These are phyloP conservation scores for Exserohilum turcica DNA, from an alignment of 2,329 filamentous ascomycete species.

Conservation along the genomic window DNA sequence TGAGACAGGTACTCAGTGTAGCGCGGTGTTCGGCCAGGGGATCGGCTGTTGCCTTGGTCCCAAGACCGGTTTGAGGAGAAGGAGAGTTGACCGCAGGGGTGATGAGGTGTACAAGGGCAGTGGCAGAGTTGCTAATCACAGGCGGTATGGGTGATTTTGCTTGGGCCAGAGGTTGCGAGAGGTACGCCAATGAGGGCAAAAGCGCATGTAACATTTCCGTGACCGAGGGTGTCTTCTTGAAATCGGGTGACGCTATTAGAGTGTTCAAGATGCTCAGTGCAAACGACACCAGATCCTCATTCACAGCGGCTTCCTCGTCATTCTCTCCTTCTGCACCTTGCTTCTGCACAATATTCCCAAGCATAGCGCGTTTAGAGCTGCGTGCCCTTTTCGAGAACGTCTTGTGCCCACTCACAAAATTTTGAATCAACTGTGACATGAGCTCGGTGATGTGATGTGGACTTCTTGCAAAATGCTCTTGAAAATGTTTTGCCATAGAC, in stretches of 20 bases:
- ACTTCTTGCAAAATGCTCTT: conserved; percentile 66
- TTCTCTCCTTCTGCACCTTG: neutral
- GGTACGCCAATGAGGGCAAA: conserved; percentile 27
- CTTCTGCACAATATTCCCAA: conserved; percentile 33
- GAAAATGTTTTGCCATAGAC: conserved; percentile 66
- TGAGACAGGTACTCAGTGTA: conserved; percentile 27
- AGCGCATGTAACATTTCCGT: conserved; percentile 18
- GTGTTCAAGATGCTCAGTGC: conserved; percentile 50
- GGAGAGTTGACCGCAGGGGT: conserved; percentile 56
- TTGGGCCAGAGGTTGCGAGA: conserved; percentile 18
- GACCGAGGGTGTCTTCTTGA: conserved; percentile 37
- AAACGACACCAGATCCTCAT: conserved; percentile 48
- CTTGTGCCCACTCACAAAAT: conserved; percentile 49
- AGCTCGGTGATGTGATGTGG: conserved; percentile 70
- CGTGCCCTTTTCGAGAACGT: conserved; percentile 49
- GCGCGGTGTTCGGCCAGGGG: conserved; percentile 56
- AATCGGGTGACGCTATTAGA: conserved; percentile 42
- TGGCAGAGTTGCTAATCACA: conserved; percentile 33
- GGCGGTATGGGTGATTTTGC: conserved; percentile 16
- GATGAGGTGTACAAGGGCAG: conserved; percentile 57
- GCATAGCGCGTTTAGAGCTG: conserved; percentile 31
- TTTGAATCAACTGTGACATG: conserved; percentile 63
- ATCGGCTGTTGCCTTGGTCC: conserved; percentile 42
- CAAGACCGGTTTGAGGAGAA: conserved; percentile 22
- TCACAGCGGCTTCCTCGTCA: neutral